A percentile compares a stretch with the other conserved stretches of the same genome.
phyloP scores from a whole-genome alignment of 768 basidiomycete genomes.

The Gloeopeniophorella convolvens region DNA sequence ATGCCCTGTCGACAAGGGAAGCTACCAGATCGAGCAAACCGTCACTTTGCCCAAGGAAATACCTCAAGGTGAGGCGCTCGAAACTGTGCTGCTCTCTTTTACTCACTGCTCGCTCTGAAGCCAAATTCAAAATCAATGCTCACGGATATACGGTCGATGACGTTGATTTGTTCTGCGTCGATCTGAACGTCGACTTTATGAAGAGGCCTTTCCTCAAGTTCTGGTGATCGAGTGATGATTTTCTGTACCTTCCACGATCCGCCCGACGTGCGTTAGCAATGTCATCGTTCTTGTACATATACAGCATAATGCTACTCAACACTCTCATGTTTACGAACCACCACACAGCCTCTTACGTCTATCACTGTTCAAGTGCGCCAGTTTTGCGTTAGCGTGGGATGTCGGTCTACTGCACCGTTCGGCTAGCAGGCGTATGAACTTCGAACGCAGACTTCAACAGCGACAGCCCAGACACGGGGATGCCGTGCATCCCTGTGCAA shows the following conservation, averaged over 20 bases:
- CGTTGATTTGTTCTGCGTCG: slow-evolving; percentile 71
- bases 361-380: too few relatives aligned
- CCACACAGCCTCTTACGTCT: too few relatives aligned
- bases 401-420: too few relatives aligned
- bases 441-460: too few relatives aligned
- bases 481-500: too few relatives aligned
- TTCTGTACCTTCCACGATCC: neutral
- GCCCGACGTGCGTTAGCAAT: slow-evolving; percentile 6
- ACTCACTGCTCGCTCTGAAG: slow-evolving; percentile 38
- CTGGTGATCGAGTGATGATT: slow-evolving; percentile 23
- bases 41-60: slow-evolving; percentile 90
- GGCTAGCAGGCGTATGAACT: too few relatives aligned
- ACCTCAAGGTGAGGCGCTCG: slow-evolving; percentile 55
- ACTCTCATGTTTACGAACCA: neutral
- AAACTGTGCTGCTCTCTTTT: too few relatives aligned
- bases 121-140: slow-evolving; percentile 75
- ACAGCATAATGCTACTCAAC: neutral
- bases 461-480: too few relatives aligned
- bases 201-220: slow-evolving; percentile 27
- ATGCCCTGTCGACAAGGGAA: slow-evolving; percentile 76
- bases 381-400: too few relatives aligned
- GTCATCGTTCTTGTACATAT: slow-evolving; percentile 4
- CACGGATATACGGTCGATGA: slow-evolving; percentile 66
- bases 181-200: slow-evolving; percentile 76
- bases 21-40: slow-evolving; percentile 71